Evolutionary conservation across 176 grass and related monocot genomes (phyloP).

Genomic region (Hordeum vulgare): MorexV3_pseudomolecules_assembly NC_058519.1:521930957-521931456

Average conservation of each 20-base stretch:
- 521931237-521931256: background rate
- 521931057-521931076: background rate
- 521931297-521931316: background rate
- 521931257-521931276: background rate
- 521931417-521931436: background rate
- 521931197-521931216: too few relatives aligned
- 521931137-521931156: background rate
- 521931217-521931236: too few relatives aligned
- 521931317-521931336: background rate
- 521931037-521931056: background rate
- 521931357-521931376: background rate
- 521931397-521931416: background rate
- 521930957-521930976: background rate
- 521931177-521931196: too few relatives aligned
- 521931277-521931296: slow-evolving; percentile 11
- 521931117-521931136: background rate
- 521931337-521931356: background rate
- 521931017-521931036: background rate
- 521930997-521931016: background rate
- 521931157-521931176: background rate
- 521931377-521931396: background rate
- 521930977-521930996: background rate
- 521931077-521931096: background rate
- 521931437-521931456: slow-evolving; percentile 3
- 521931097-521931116: background rate